Percentiles rank a stretch among this genome's conserved stretches.
Evolutionary conservation across 495 filamentous ascomycete genomes (phyloP).

Genomic region (Penicillium manginii): DNA sequence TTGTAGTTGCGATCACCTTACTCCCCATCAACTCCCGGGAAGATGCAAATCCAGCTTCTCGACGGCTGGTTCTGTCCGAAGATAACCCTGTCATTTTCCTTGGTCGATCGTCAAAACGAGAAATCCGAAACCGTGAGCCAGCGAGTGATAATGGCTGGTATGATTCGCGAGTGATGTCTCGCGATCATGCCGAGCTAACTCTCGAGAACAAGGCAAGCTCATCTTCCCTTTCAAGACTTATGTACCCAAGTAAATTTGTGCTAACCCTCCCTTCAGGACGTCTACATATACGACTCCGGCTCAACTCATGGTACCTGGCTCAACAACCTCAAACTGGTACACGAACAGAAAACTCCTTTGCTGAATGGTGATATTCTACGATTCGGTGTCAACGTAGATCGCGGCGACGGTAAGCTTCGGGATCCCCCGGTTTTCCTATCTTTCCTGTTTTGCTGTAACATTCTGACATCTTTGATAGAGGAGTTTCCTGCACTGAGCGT

Average conservation of each 20-base stretch:
- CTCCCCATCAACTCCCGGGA: constrained; percentile 15
- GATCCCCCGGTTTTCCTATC: neutral
- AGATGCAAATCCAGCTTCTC: constrained; percentile 29
- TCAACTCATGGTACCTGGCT: constrained; percentile 64
- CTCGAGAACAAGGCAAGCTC: constrained; percentile 48
- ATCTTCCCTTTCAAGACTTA: neutral
- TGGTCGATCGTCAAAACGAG: constrained; percentile 65
- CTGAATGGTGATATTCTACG: constrained; percentile 51
- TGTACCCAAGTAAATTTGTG: neutral
- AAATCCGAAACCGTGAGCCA: constrained; percentile 53
- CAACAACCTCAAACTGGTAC: constrained; percentile 44
- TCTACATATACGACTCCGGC: constrained; percentile 53
- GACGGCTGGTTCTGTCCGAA: constrained; percentile 35
- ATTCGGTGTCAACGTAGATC: constrained; percentile 58
- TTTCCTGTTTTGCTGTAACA: neutral
- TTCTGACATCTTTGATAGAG: constrained; percentile 31
- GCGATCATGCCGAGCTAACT: constrained; percentile 69
- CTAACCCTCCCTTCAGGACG: constrained; percentile 34
- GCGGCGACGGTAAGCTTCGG: constrained; percentile 46
- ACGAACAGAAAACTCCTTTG: constrained; percentile 40
- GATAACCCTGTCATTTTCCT: constrained; percentile 39
- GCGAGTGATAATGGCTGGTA: constrained; percentile 70
- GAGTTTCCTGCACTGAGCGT: constrained; percentile 44
- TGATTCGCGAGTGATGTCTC: constrained; percentile 80
- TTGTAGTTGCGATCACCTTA: constrained; percentile 35